Base-by-base conservation (phyloP, 352 stramenopile species). In the Phytophthora kernoviae region DNA sequence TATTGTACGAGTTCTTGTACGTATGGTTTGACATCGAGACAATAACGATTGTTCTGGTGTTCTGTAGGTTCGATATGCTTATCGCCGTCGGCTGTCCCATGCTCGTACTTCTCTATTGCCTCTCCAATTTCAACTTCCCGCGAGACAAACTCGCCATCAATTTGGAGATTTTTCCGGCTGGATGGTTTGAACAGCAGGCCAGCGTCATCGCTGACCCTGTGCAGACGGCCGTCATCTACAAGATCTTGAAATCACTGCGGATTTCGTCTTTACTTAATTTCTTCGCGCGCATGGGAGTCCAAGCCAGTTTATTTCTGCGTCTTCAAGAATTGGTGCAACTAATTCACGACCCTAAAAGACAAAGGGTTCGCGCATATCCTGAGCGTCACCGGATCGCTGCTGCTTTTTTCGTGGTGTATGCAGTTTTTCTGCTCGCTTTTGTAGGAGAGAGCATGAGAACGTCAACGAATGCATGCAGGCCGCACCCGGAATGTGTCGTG, bases 41-140 rank as follows among this genome's bases (percentile, higher is more conserved):
- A 60, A 10, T 42, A n/a, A 21, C 54, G 17, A 41, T 45, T 14
- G 18, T 5, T 12, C n/a, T 24, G 39, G 18, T 10, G 8, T 30
- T 43, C 3, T 22, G 22, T 33, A 79, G 70, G 0, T 55, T 79
- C 34, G 69, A 80, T 15, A 65, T 75, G 17, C 39, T 69, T 9
- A 43, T 76, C 11, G 57, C 57, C 0, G 41, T 81, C 22, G 47
- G 49, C 10, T 81, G 68, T 26, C 75, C 71, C 2, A 57, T 79
- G 0, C 15, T 68, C 18, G 45, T 61, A 14, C 42, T 69, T 4
- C 14, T 56, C 9, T 74, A 79, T 21, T 70, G 68, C 22, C 27
- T 77, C 10, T 51, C 48, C 2, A 57, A 41, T 5, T 78, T 84
- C 24, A 14, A 34, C 10, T 52, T 76, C 34, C 70, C 62, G 37